Conservation (phyloP, 306 rosid genomes). For the Amphicarpaea edgeworthii region DNA sequence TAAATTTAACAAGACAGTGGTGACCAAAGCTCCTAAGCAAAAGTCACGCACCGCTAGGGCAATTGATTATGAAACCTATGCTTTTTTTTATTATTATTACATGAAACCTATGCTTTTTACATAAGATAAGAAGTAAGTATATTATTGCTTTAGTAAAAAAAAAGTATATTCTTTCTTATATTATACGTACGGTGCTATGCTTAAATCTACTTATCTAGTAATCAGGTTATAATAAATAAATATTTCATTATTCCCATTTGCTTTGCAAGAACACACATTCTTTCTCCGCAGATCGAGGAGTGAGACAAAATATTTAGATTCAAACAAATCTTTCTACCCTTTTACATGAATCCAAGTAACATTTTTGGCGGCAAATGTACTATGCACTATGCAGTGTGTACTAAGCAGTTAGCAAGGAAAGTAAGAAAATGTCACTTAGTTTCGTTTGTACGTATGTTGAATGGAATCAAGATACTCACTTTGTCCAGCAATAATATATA, state of each 20-base stretch:
- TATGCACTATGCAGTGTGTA: not conserved
- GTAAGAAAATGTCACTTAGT: not conserved
- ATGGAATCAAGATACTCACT: slow-evolving; percentile 36
- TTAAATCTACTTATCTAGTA: not conserved
- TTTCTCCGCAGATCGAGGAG: slow-evolving; percentile 12
- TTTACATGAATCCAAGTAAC: not conserved
- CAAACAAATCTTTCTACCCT: slow-evolving; percentile 17
- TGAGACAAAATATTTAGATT: not conserved
- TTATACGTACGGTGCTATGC: not conserved
- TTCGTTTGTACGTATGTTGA: slow-evolving; percentile 4
- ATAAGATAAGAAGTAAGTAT: not conserved
- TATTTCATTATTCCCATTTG: not conserved
- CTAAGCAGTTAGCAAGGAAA: not conserved
- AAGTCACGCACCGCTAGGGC: not conserved
- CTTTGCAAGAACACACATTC: no score
- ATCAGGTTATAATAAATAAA: not conserved
- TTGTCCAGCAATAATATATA: slow-evolving; percentile 46
- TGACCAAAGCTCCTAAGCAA: no score
- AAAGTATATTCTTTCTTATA: not conserved
- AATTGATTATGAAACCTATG: not conserved
- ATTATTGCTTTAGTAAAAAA: not conserved
- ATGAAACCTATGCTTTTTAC: not conserved
- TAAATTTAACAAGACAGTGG: no score
- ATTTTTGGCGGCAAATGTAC: not conserved
- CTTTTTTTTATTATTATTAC: no score